These are phyloP conservation scores for Leptographium radiaticola DNA, from an alignment of 2,329 filamentous ascomycete species.

Conservation along the genomic window DNA sequence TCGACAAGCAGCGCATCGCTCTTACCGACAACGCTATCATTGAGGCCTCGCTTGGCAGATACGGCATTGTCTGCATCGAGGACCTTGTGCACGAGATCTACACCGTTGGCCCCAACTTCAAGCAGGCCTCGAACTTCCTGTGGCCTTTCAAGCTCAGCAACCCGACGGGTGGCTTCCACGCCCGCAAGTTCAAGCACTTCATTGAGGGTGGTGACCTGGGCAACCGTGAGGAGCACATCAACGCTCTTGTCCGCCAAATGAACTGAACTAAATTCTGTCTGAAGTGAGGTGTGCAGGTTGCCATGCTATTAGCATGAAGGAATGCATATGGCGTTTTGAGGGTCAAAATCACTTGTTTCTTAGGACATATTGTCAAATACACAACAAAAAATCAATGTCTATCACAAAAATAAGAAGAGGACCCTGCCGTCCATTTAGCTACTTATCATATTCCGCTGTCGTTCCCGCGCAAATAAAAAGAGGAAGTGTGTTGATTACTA, in stretches of 20 bases:
- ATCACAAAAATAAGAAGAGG: background rate
- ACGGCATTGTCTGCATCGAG: slow-evolving; percentile 98
- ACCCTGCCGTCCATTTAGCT: background rate
- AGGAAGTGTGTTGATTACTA: background rate
- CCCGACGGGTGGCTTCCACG: slow-evolving; percentile 90
- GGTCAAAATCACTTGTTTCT: background rate
- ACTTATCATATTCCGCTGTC: too few species aligned
- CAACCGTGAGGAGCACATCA: slow-evolving; percentile 98
- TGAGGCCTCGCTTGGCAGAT: slow-evolving; percentile 93
- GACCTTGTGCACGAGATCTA: slow-evolving; percentile 99
- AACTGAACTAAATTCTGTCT: slow-evolving; percentile 50
- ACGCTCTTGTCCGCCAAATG: slow-evolving; percentile 92
- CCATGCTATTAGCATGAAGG: slow-evolving; percentile 12
- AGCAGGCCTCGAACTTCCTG: slow-evolving; percentile 97
- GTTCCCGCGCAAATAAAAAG: background rate
- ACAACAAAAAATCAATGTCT: background rate
- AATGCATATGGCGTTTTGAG: slow-evolving; percentile 1
- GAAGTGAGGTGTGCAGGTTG: background rate
- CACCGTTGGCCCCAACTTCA: slow-evolving; percentile 98
- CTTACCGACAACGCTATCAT: slow-evolving; percentile 97
- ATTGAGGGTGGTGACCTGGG: slow-evolving; percentile 97
- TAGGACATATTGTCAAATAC: background rate
- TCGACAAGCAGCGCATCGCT: slow-evolving; percentile 94
- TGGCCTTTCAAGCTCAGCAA: slow-evolving; percentile 99
- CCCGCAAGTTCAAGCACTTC: slow-evolving; percentile 98